Evolutionary conservation across 768 basidiomycete genomes (phyloP), one percentile per base, ranked within the genome.

Genomic region (Auriscalpium vulgare): DNA sequence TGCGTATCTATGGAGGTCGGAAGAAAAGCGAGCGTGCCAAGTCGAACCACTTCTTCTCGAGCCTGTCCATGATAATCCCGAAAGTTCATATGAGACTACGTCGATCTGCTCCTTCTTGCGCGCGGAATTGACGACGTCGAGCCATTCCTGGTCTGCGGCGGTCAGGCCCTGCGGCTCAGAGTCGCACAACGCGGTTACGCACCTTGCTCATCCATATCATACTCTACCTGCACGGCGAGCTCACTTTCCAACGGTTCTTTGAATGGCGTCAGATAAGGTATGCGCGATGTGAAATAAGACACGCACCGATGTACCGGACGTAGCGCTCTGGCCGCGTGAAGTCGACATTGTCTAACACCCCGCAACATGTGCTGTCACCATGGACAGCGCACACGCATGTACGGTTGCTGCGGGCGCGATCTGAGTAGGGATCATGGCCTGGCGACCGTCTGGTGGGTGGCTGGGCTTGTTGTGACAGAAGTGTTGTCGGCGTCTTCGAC

Each of bases 181-280:
- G 35, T 17, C 21, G 60, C 44, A 40, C 21, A 40, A 43, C 23
- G 29, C 36, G 4, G 9, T 6, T 29, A 63, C 75, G 17, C 38
- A 88, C 93, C 95, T 82, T 97, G 95, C 67, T 97, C 97, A 66
- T 98, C 97, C 94, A 99, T 98, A 67, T 98, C 97, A 75, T 99
- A 99, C 69, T 98, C 97, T 21, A 99, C 95, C 62, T 95, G 93
- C 43, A 83, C 81, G 8, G 88, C 87, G 16, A 98, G 81, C 61
- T 99, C 97, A 47, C 82, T 84, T 67, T 99, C 95, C 61, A 97
- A 74, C 0, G 95, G 95, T 65, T 97, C 94, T 91, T 29, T 29
- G 3, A 65, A 21, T 21, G 48, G 48, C 37, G 53, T n/a, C 29
- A 51, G 54, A 10, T n/a, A 59, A 46, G 13, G 37, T 35, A 34